These are phyloP conservation scores for Septoria linicola DNA, from an alignment of 2,329 filamentous ascomycete genomes.

Conservation along the genomic window DNA sequence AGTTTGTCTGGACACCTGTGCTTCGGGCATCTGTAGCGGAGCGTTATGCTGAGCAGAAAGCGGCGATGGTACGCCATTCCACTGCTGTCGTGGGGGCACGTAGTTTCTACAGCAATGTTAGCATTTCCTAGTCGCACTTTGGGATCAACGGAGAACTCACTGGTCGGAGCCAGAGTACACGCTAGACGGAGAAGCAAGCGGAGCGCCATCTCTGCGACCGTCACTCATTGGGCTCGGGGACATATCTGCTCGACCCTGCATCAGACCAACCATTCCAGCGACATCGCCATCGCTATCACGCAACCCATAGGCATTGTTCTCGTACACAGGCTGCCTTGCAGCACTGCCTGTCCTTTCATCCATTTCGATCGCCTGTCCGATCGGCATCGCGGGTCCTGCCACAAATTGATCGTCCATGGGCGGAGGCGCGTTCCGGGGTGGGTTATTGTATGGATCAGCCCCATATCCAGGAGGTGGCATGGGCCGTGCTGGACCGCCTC, in stretches of 20 bases:
- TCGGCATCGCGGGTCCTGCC: constrained; percentile 31
- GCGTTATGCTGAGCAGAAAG: constrained; percentile 14
- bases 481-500: constrained; percentile 34
- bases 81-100: constrained; percentile 49
- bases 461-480: constrained; percentile 33
- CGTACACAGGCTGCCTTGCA: constrained; percentile 12
- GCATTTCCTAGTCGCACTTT: not conserved
- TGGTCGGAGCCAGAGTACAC: constrained; percentile 63
- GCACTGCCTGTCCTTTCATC: constrained; percentile 59
- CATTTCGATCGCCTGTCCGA: constrained; percentile 76
- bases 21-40: constrained; percentile 10
- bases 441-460: constrained; percentile 28
- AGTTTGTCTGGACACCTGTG: constrained; percentile 16
- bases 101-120: constrained; percentile 40
- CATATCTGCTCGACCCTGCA: constrained; percentile 50
- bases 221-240: constrained; percentile 52
- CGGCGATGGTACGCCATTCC: constrained; percentile 33
- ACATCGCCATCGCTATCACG: constrained; percentile 69
- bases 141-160: constrained; percentile 53
- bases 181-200: constrained; percentile 71
- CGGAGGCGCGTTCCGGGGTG: constrained; percentile 20
- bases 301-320: constrained; percentile 40
- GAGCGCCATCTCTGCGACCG: no score
- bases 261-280: constrained; percentile 69
- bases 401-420: constrained; percentile 37